Evolutionary conservation across 139 green algal genomes (phyloP), one percentile per base, ranked within the genome.

Genomic region (Desmodesmus armatus): DNA sequence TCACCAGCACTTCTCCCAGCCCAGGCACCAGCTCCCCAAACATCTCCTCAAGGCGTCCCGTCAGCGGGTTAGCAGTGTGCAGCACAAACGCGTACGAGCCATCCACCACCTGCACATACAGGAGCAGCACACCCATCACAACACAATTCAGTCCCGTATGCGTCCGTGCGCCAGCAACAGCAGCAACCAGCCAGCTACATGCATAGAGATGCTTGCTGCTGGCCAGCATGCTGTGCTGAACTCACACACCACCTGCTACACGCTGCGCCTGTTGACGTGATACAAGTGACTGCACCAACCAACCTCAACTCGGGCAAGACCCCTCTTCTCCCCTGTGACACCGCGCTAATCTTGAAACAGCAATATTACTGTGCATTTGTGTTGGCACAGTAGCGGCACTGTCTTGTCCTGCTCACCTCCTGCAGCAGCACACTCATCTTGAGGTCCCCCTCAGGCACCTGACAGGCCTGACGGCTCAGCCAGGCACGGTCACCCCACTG

Each of bases 61-160:
- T 95, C 6, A 98, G 66, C 2, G 96, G 96, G 88, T 98, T 79
- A n/a, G 92, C 92, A 4, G 94, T 98, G 95, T 99, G 96, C 74
- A 98, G 84, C 77, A 99, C 96, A 90, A 98, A 99, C 2, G 96
- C 94, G 90, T 98, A 98, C 37, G n/a, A n/a, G n/a, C n/a, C n/a
- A n/a, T n/a, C n/a, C n/a, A n/a, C n/a, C n/a, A n/a, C n/a, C n/a
- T n/a, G n/a, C n/a, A n/a, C n/a, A n/a, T n/a, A n/a, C n/a, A n/a
- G n/a, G n/a, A n/a, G n/a, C n/a, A n/a, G n/a, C n/a, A n/a, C n/a
- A n/a, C n/a, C n/a, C n/a, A n/a, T n/a, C n/a, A n/a, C n/a, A n/a
- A n/a, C n/a, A n/a, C n/a, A n/a, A n/a, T n/a, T n/a, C n/a, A n/a
- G n/a, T n/a, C n/a, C n/a, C n/a, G n/a, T n/a, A n/a, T n/a, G n/a